Evolutionary conservation across 805 yeast species (phyloP).

Genomic region (Starmerella geochares): DNA sequence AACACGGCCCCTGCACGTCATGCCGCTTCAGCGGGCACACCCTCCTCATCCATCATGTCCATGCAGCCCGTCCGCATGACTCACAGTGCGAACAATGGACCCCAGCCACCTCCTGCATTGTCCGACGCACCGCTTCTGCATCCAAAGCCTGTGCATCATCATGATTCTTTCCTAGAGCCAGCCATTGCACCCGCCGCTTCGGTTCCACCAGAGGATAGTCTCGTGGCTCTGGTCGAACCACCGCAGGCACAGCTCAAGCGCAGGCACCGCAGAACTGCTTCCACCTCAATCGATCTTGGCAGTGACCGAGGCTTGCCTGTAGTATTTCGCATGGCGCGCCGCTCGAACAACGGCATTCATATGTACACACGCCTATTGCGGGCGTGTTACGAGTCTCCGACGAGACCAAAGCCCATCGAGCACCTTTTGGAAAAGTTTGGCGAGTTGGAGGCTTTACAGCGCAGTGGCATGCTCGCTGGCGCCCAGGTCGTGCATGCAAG

Average conservation of each 20-base stretch:
- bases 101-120: background rate
- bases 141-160: slow-evolving; percentile 18
- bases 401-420: slow-evolving; percentile 25
- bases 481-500: slow-evolving; percentile 30
- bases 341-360: slow-evolving; percentile 15
- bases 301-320: slow-evolving; percentile 26
- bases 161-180: slow-evolving; percentile 13
- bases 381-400: slow-evolving; percentile 32
- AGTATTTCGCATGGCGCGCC: slow-evolving; percentile 24
- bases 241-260: slow-evolving; percentile 10
- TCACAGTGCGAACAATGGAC: background rate
- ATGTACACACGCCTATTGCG: slow-evolving; percentile 30
- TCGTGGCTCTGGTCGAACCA: slow-evolving; percentile 1
- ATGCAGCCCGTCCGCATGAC: background rate
- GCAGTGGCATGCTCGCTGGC: slow-evolving; percentile 15
- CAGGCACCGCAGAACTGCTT: slow-evolving; percentile 25
- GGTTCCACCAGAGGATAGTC: slow-evolving; percentile 20
- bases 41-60: background rate
- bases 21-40: too few species aligned
- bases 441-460: slow-evolving; percentile 22
- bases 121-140: slow-evolving; percentile 15
- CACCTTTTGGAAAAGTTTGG: slow-evolving; percentile 27
- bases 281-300: slow-evolving; percentile 24
- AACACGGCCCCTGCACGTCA: background rate
- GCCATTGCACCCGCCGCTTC: slow-evolving; percentile 16